Percentiles rank a stretch among this genome's conserved stretches.
phyloP scores from a whole-genome alignment of 345 rosid species.

The Mercurialis annua region DNA sequence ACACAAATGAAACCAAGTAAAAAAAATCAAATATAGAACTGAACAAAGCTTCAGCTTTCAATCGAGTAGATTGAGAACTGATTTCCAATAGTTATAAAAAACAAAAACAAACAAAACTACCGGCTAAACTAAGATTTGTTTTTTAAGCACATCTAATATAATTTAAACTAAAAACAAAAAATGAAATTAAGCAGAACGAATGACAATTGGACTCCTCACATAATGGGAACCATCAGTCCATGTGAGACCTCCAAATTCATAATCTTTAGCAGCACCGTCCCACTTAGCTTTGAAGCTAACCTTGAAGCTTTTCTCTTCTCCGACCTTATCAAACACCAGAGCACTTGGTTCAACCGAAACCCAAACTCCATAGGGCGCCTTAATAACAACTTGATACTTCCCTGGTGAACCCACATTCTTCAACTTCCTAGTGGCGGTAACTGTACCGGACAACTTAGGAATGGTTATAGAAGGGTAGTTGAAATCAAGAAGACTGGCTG shows the following conservation, averaged over 20 bases:
- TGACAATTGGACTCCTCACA: conserved; percentile 79
- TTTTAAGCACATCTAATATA: too few relatives aligned
- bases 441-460: conserved; percentile 24
- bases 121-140: too few relatives aligned
- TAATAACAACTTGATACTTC: conserved; percentile 39
- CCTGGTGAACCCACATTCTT: conserved; percentile 70
- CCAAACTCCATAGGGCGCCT: conserved; percentile 44
- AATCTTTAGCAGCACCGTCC: conserved; percentile 27
- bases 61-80: neutral
- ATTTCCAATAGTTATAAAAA: neutral
- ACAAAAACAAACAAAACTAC: too few relatives aligned
- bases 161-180: too few relatives aligned
- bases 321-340: conserved; percentile 46
- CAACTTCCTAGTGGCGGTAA: conserved; percentile 42
- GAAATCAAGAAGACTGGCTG: conserved; percentile 42
- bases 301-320: conserved; percentile 56
- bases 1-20: too few relatives aligned
- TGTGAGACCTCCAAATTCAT: conserved; percentile 51
- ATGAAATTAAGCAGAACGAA: too few relatives aligned
- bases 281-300: conserved; percentile 36
- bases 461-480: conserved; percentile 76
- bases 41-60: too few relatives aligned
- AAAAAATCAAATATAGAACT: too few relatives aligned
- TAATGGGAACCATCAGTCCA: conserved; percentile 78
- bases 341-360: conserved; percentile 46